A percentile compares a stretch with the other conserved stretches of the same genome.
phyloP scores from a whole-genome alignment of 2,329 filamentous ascomycete species.

The Pseudogymnoascus verrucosus region DNA sequence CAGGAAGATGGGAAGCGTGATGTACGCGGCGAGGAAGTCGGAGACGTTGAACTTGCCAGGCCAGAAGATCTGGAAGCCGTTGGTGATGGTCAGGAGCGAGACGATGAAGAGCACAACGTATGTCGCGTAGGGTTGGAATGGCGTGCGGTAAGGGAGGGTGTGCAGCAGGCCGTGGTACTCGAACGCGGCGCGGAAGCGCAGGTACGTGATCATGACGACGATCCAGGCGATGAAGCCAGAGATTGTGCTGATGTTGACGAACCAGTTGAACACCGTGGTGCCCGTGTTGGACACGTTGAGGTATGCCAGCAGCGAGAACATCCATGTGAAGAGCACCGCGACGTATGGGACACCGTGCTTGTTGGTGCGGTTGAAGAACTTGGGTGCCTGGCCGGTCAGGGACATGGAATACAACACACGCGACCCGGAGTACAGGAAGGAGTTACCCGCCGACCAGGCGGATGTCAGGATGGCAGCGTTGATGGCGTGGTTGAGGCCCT shows the following conservation, averaged over 20 bases:
- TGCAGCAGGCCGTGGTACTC: slow-evolving; percentile 41
- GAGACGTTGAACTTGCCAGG: slow-evolving; percentile 53
- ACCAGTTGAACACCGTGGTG: slow-evolving; percentile 60
- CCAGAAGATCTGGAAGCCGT: slow-evolving; percentile 70
- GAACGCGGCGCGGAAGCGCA: slow-evolving; percentile 53
- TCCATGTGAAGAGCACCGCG: slow-evolving; percentile 46
- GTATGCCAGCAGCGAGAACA: slow-evolving; percentile 57
- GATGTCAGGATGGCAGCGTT: slow-evolving; percentile 61
- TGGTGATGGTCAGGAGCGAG: slow-evolving; percentile 57
- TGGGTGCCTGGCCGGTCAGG: slow-evolving; percentile 55
- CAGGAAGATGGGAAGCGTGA: slow-evolving; percentile 55
- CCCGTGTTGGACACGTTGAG: slow-evolving; percentile 58
- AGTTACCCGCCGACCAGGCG: slow-evolving; percentile 54
- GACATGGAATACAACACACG: slow-evolving; percentile 64
- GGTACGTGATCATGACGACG: slow-evolving; percentile 48
- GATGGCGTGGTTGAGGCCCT: slow-evolving; percentile 56
- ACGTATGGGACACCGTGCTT: slow-evolving; percentile 52
- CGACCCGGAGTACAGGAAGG: slow-evolving; percentile 56
- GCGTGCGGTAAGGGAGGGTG: slow-evolving; percentile 44
- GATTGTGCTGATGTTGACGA: slow-evolving; percentile 59
- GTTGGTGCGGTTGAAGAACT: slow-evolving; percentile 49
- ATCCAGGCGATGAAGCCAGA: slow-evolving; percentile 54
- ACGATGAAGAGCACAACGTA: slow-evolving; percentile 52
- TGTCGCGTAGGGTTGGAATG: slow-evolving; percentile 54
- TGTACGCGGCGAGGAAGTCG: slow-evolving; percentile 57